Evolutionary conservation across 768 basidiomycete species (phyloP).

Genomic region (Pholiota conissans): DNA sequence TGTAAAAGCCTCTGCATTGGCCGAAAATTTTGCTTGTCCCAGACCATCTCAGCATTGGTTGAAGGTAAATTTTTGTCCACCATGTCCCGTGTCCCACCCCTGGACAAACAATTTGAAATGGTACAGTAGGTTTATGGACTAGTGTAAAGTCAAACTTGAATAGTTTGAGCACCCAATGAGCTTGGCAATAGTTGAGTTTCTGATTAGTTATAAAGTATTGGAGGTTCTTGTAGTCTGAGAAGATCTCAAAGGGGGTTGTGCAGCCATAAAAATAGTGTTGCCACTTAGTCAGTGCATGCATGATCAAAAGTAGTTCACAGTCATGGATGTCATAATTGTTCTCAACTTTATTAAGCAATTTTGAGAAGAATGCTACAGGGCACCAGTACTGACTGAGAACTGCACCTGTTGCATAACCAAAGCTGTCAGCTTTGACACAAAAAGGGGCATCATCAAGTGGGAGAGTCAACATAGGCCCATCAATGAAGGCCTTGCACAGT

Average conservation of each 20-base stretch:
- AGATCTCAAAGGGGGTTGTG: constrained; percentile 8
- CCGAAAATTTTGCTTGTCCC: too few relatives aligned
- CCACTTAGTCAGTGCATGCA: constrained; percentile 33
- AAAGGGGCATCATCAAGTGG: constrained; percentile 16
- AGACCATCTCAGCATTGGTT: too few relatives aligned
- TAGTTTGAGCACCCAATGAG: constrained; percentile 36
- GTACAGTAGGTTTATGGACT: constrained; percentile 28
- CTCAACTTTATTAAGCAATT: constrained; percentile 24
- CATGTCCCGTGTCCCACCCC: too few relatives aligned
- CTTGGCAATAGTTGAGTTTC: constrained; percentile 39
- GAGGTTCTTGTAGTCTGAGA: constrained; percentile 25
- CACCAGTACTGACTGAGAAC: constrained; percentile 34
- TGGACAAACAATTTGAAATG: too few relatives aligned
- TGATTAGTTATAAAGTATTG: constrained; percentile 33
- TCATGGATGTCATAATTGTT: constrained; percentile 38
- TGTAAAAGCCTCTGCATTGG: too few relatives aligned
- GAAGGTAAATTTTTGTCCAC: too few relatives aligned
- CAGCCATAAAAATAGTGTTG: constrained; percentile 23
- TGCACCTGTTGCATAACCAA: constrained; percentile 38
- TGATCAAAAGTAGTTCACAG: constrained; percentile 43
- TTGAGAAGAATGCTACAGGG: constrained; percentile 37
- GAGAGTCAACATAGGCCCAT: constrained; percentile 22
- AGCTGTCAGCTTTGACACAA: constrained; percentile 30
- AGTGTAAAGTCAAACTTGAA: constrained; percentile 30
- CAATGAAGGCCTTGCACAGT: background rate